Base-by-base conservation (phyloP, 2,329 filamentous ascomycete genomes). In the Podosphaera fusca region DNA sequence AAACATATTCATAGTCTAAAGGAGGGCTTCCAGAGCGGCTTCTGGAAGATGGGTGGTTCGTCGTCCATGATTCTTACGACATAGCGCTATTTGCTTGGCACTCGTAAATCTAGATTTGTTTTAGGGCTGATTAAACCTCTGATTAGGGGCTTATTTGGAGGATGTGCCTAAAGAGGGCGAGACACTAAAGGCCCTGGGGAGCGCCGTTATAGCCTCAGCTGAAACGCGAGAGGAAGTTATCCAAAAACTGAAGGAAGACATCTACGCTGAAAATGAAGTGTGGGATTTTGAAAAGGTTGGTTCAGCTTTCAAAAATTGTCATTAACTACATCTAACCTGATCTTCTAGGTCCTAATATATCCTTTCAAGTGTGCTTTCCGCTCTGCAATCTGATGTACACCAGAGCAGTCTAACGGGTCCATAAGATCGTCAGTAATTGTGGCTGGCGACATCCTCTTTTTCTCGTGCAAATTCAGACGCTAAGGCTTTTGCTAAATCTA, bases 211-310 rank as follows among this genome's bases (percentile, higher is more conserved):
- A 34, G 72, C 79, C 45, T 69, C 77, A 35, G 87, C 84, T 6
- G 76, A 79, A 60, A 81, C 75, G 7, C 79, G 76, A 63, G 83
- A 88, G 61, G 83, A 87, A 67, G 78, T 86, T 1, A 67, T 82
- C 46, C 76, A 83, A 63, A 66, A 76, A 55, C 67, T 95, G 52
- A 78, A 77, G 68, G 74, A 78, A 54, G 88, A 95, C 70, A 72
- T 88, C 8, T 95, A 94, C 70, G 73, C 75, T 8, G 75, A 71
- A 59, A 74, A 70, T 49, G 85, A 81, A 0, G 87, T 94, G 7
- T 95, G 88, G 88, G 86, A 95, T 72, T 66, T 84, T 58, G 77
- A 81, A 40, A 84, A 84, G 64, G 79, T 79, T 57, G 56, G 63
- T 59, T 50, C 4, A 4, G 33, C 29, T 30, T 30, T 8, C 12